A percentile compares a stretch with the other conserved stretches of the same genome.
Evolutionary conservation across 2,329 filamentous ascomycete genomes (phyloP).

Genomic region (Alternaria viburni): DNA sequence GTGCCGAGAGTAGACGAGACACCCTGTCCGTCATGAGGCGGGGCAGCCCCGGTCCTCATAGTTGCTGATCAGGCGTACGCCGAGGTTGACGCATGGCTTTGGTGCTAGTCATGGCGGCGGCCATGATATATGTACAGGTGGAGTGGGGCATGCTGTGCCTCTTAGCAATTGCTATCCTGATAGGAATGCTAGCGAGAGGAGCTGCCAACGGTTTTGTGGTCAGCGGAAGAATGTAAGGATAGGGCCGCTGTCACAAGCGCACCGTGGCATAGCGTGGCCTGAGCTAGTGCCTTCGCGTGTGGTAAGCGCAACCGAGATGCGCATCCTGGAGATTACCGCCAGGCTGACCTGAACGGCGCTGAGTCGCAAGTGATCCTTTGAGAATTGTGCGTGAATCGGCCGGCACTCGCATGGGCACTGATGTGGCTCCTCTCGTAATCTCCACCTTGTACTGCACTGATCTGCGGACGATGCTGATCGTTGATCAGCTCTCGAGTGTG

Average conservation of each 20-base stretch:
- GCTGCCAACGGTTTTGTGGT: slow-evolving; percentile 1
- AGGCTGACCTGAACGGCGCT: background rate
- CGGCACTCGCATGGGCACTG: background rate
- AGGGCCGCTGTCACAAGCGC: slow-evolving; percentile 14
- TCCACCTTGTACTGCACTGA: background rate
- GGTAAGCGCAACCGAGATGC: slow-evolving; percentile 16
- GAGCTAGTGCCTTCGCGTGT: slow-evolving; percentile 8
- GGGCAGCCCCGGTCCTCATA: slow-evolving; percentile 4
- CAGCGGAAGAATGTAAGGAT: slow-evolving; percentile 3
- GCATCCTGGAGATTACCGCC: slow-evolving; percentile 11
- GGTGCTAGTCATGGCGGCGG: background rate
- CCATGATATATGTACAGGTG: background rate
- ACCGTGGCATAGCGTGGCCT: slow-evolving; percentile 3
- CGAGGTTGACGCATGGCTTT: background rate
- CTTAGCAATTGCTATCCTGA: background rate
- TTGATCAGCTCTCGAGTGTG: background rate
- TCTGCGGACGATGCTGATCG: background rate
- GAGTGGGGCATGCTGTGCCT: slow-evolving; percentile 3
- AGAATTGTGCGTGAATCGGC: background rate
- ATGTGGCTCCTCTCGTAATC: background rate
- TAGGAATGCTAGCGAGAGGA: background rate
- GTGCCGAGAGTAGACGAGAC: slow-evolving; percentile 3
- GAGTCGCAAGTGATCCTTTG: background rate
- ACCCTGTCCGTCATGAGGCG: background rate
- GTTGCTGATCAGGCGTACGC: background rate